phyloP scores from a whole-genome alignment of 805 yeast species.

The Myxozyma lipomycoides region DNA sequence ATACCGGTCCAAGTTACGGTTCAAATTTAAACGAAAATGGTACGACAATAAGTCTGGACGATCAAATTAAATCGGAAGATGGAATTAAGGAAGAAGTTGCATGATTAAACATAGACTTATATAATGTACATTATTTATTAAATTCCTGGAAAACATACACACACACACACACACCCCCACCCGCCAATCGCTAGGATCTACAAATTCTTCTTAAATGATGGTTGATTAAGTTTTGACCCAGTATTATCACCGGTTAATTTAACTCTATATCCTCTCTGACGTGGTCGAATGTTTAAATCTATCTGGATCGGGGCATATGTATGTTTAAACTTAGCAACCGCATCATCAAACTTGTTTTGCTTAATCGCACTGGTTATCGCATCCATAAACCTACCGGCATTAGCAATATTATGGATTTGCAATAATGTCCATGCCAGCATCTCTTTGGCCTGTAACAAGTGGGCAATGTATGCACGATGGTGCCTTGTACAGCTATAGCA shows the following conservation, averaged over 20 bases:
- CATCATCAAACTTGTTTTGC: conserved; percentile 33
- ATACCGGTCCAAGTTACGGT: conserved; percentile 12
- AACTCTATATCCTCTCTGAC: conserved; percentile 29
- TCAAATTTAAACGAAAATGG: not conserved
- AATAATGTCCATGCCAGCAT: conserved; percentile 44
- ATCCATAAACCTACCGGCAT: conserved; percentile 33
- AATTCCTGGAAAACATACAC: no score
- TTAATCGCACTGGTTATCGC: conserved; percentile 35
- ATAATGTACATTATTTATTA: not conserved
- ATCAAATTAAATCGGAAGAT: not conserved
- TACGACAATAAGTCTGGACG: not conserved
- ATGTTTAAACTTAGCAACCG: conserved; percentile 16
- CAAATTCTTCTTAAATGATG: conserved; percentile 8
- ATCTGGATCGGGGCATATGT: conserved; percentile 14
- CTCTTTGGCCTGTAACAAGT: conserved; percentile 41
- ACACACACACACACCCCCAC: no score
- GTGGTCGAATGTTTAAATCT: conserved; percentile 15
- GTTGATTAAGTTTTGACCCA: conserved; percentile 18
- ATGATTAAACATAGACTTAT: no score
- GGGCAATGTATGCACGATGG: conserved; percentile 43
- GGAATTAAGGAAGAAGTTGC: not conserved
- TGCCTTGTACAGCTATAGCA: conserved; percentile 31
- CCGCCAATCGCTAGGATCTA: no score
- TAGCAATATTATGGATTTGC: conserved; percentile 40
- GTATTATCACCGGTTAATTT: conserved; percentile 15